Base-by-base conservation (phyloP, 108 stramenopile genomes). In the Stephanodiscus triporus region DNA sequence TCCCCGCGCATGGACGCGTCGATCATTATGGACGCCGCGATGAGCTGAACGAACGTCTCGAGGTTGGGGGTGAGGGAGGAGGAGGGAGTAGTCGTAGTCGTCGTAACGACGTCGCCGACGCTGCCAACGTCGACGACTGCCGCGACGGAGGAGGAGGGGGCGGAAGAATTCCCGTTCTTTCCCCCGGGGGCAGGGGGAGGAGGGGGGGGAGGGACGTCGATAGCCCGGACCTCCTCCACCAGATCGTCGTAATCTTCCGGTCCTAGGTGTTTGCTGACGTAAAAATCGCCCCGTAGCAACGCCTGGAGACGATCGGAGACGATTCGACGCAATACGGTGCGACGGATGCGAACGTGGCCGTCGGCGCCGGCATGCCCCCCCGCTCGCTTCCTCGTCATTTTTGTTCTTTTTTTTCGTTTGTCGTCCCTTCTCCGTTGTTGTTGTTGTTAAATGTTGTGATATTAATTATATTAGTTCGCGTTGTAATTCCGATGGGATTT, bases 1-100 rank as follows among this genome's bases (percentile, higher is more conserved):
- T 80, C 79, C 6, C 79, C 79, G 0, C 79, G 72, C 79, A 80
- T 80, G 62, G 62, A 64, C 6, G 79, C 79, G 50, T 80, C 79
- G n/a, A 80, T 73, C 49, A 80, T 66, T 40, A 80, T 80, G 29
- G 79, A 80, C 5, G 79, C 79, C 53, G 79, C 79, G 17, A 80
- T 68, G 32, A 80, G 68, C 45, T 68, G 67, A 24, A 80, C 45
- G 59, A 80, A 80, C 19, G 66, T 69, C 19, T 80, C 79, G 53
- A 73, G 67, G 24, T 73, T 67, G 24, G 68, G 42, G 9, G 60
- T 50, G 67, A 80, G 67, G 14, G 72, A 64, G 22, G 59, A 49
- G 37, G 53, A 30, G 50, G 63, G 77, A n/a, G 63, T 62, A 1
- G 51, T 9, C 23, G 9, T 40, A n/a, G n/a, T n/a, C n/a, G n/a